Percentiles rank a stretch among this genome's conserved stretches.
Conservation (phyloP, 495 filamentous ascomycete species). For the Penicillium dipodomyicola region DNA sequence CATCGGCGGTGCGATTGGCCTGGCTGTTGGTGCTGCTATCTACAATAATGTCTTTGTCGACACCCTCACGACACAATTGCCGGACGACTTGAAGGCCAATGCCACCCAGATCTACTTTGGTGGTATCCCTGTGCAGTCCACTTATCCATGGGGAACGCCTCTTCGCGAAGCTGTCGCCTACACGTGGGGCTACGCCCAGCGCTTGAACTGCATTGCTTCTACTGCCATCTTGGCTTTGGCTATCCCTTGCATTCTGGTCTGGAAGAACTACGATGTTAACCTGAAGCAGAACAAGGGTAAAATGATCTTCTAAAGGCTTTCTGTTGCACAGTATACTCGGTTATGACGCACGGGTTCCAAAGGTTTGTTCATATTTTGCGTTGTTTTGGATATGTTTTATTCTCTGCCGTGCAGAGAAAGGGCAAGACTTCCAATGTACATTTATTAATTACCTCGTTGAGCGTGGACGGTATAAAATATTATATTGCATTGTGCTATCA, state of each 20-base stretch:
- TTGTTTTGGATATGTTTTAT: background rate
- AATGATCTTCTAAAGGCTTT: constrained; percentile 23
- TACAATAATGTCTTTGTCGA: constrained; percentile 64
- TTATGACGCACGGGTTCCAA: background rate
- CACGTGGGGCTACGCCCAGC: constrained; percentile 60
- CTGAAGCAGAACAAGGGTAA: constrained; percentile 49
- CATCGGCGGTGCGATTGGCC: constrained; percentile 69
- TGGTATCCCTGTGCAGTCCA: constrained; percentile 49
- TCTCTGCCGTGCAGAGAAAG: background rate
- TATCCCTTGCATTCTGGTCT: constrained; percentile 40
- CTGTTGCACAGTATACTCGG: constrained; percentile 6
- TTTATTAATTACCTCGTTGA: constrained; percentile 1
- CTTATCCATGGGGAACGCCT: constrained; percentile 51
- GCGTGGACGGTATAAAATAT: background rate
- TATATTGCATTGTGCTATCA: background rate
- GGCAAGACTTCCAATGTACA: background rate
- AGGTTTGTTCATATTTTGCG: background rate
- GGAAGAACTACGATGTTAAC: constrained; percentile 47
- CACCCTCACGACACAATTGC: constrained; percentile 43
- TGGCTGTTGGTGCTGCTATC: constrained; percentile 63
- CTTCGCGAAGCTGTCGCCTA: constrained; percentile 54
- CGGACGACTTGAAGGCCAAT: constrained; percentile 45
- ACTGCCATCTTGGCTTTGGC: constrained; percentile 38
- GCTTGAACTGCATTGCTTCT: constrained; percentile 55
- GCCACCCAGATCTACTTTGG: constrained; percentile 47